These are phyloP conservation scores for Blastomyces silverae DNA, from an alignment of 2,329 filamentous ascomycete species.

Conservation along the genomic window DNA sequence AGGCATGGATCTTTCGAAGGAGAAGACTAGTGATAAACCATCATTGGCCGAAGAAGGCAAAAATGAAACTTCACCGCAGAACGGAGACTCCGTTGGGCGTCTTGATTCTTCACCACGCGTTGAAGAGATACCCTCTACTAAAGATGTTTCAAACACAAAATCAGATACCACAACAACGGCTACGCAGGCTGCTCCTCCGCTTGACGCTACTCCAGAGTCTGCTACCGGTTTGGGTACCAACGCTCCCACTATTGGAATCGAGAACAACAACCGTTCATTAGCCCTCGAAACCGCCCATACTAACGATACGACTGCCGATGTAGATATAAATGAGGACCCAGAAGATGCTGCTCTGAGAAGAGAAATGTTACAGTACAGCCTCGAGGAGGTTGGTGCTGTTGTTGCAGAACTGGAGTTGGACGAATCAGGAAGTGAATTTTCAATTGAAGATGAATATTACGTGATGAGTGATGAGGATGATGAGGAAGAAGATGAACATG, in stretches of 20 bases:
- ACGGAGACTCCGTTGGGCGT: neutral
- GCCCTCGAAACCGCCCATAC: neutral
- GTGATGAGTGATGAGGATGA: slow-evolving; percentile 49
- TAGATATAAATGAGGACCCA: slow-evolving; percentile 66
- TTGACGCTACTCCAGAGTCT: neutral
- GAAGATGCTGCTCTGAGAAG: slow-evolving; percentile 75
- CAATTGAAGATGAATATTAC: slow-evolving; percentile 50
- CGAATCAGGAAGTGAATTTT: slow-evolving; percentile 50
- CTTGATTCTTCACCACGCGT: neutral
- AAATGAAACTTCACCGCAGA: neutral
- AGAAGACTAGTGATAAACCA: slow-evolving; percentile 19
- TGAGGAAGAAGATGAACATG: slow-evolving; percentile 68
- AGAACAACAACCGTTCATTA: neutral
- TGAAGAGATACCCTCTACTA: neutral
- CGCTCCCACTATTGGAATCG: slow-evolving; percentile 13
- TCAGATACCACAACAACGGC: neutral
- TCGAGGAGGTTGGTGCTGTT: slow-evolving; percentile 82
- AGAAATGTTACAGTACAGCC: slow-evolving; percentile 84
- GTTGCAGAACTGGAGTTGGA: slow-evolving; percentile 88
- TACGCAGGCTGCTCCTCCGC: neutral
- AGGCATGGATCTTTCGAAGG: slow-evolving; percentile 51
- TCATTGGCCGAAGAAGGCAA: slow-evolving; percentile 16
- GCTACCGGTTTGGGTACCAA: slow-evolving; percentile 9
- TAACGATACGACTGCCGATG: slow-evolving; percentile 45
- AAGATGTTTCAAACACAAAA: neutral